A percentile compares a stretch with the other conserved stretches of the same genome.
Conservation (phyloP, 2,329 filamentous ascomycete genomes). For the Diplodia intermedia region DNA sequence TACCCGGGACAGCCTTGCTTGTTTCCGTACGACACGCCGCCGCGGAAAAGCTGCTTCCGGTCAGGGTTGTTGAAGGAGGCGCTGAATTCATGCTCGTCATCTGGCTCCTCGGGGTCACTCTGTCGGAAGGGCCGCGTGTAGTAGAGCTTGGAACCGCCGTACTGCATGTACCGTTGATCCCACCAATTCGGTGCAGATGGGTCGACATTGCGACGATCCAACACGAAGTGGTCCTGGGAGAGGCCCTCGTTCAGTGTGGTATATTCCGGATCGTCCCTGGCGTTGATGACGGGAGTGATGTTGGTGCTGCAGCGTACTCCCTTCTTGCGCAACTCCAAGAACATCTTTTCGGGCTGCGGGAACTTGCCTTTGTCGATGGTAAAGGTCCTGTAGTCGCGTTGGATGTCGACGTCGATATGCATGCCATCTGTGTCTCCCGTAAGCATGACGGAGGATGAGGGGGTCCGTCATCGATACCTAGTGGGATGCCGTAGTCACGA, state of each 20-base stretch:
- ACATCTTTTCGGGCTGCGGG: slow-evolving; percentile 45
- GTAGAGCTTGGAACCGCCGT: slow-evolving; percentile 41
- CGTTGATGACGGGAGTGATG: slow-evolving; percentile 50
- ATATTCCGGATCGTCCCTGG: slow-evolving; percentile 36
- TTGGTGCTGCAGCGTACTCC: slow-evolving; percentile 52
- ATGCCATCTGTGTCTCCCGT: slow-evolving; percentile 41
- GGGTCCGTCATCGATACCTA: slow-evolving; percentile 29
- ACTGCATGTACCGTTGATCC: slow-evolving; percentile 31
- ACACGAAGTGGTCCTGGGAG: slow-evolving; percentile 34
- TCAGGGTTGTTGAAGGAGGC: slow-evolving; percentile 3
- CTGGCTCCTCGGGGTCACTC: no score
- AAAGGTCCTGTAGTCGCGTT: slow-evolving; percentile 50
- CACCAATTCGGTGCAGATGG: slow-evolving; percentile 36
- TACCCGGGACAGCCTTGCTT: slow-evolving; percentile 39
- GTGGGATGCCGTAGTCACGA: slow-evolving; percentile 42
- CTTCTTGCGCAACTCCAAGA: slow-evolving; percentile 42
- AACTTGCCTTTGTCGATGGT: slow-evolving; percentile 46
- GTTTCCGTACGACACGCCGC: slow-evolving; percentile 45
- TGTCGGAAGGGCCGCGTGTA: neutral
- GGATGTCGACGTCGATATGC: slow-evolving; percentile 52
- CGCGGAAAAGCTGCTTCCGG: slow-evolving; percentile 40
- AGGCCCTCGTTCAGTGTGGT: slow-evolving; percentile 39
- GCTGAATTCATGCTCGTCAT: neutral
- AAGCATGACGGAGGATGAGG: no score
- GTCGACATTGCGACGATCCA: slow-evolving; percentile 32